Evolutionary conservation across 2,329 filamentous ascomycete genomes (phyloP), one percentile per base, ranked within the genome.

Genomic region (Trichoderma sp.): DNA sequence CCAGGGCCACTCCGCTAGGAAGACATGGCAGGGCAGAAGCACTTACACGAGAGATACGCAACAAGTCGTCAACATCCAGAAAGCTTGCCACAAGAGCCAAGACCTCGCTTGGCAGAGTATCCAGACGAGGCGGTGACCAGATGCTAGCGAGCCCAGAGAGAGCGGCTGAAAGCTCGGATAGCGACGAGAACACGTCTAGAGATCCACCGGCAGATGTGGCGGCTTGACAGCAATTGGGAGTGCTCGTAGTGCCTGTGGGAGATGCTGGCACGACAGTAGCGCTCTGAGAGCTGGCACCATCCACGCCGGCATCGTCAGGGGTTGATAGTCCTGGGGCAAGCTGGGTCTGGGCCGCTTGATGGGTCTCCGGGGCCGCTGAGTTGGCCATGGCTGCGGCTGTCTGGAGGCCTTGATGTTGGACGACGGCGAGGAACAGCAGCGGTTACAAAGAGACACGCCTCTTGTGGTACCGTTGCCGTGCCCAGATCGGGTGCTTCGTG

Each of bases 31-130:
- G n/a, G 28, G 43, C 34, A 54, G 14, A 21, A 39, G 48, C 62
- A 80, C 80, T 75, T 80, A 87, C 85, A 77, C 85, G 80, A 59
- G 85, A 87, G 61, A 79, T 80, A 67, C 80, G 78, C 60, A 87
- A 75, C 66, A 87, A 74, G 73, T 88, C 85, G 71, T 78, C 78
- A 52, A 87, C 83, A 67, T 88, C 85, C 63, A 88, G 75, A 69
- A 82, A 85, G 61, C 80, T 78, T 67, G 87, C 75, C 48, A 88
- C 83, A 64, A 84, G 80, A 67, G 83, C 79, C 61, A 87, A 74
- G 30, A 87, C 73, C 74, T 88, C 85, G 73, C 83, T 86, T 26
- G 85, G 85, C 54, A 88, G 75, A 48, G 75, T 73, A 60, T 79
- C 77, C 75, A 78, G 70, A 64, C 72, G 69, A 66, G 69, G 58